Evolutionary conservation across 306 rosid species (phyloP).

Genomic region (Trifolium dubium): DNA sequence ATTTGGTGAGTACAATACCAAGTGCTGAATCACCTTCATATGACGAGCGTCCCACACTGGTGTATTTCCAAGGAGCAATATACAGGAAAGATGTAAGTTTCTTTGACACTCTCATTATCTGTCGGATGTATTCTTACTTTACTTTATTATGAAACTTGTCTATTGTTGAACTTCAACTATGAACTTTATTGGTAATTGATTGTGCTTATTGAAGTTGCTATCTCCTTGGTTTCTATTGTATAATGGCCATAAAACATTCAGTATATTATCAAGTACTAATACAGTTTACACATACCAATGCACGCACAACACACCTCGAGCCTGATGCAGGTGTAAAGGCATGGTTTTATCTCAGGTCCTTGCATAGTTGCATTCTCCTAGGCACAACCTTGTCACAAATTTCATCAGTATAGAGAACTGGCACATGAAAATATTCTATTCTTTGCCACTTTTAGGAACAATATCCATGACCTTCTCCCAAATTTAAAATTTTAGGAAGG

Average conservation of each 20-base stretch:
- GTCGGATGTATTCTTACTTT: slow-evolving; percentile 15
- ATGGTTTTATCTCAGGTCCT: neutral
- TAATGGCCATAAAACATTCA: neutral
- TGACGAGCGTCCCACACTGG: slow-evolving; percentile 68
- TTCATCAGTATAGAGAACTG: neutral
- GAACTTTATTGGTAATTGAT: slow-evolving; percentile 24
- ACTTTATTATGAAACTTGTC: neutral
- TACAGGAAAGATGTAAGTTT: slow-evolving; percentile 95
- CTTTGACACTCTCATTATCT: slow-evolving; percentile 37
- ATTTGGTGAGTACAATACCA: slow-evolving; percentile 64
- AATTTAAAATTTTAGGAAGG: neutral
- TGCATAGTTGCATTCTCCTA: neutral
- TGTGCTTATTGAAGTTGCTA: slow-evolving; percentile 23
- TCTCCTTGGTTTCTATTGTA: slow-evolving; percentile 18
- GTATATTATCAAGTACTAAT: neutral
- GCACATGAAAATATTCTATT: slow-evolving; percentile 2
- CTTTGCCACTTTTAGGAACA: neutral
- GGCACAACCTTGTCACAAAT: slow-evolving; percentile 6
- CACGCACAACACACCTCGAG: slow-evolving; percentile 1
- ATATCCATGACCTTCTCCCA: slow-evolving; percentile 7
- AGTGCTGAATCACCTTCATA: slow-evolving; percentile 66
- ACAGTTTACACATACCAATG: neutral
- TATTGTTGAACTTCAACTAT: neutral
- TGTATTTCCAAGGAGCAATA: slow-evolving; percentile 88
- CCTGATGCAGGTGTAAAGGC: neutral